These are phyloP conservation scores for Boletus reticulatus DNA, from an alignment of 768 basidiomycete genomes.

Conservation along the genomic window DNA sequence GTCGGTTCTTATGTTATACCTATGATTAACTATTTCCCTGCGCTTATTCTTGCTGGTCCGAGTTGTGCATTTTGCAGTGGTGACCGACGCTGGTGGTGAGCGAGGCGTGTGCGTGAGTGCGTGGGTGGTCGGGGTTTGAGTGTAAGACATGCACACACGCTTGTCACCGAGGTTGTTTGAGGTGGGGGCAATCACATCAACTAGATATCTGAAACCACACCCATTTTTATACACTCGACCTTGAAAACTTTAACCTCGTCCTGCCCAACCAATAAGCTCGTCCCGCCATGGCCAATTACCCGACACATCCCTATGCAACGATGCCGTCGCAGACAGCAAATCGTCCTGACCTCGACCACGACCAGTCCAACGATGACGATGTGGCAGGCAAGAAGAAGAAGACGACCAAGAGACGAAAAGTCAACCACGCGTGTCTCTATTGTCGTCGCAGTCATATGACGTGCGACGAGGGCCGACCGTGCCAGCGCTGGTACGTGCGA, in stretches of 20 bases:
- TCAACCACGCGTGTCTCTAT: slow-evolving; percentile 92
- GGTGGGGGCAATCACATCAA: slow-evolving; percentile 20
- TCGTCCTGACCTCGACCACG: slow-evolving; percentile 23
- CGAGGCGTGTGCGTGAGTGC: too few relatives aligned
- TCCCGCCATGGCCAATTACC: slow-evolving; percentile 26
- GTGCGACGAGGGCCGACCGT: slow-evolving; percentile 86
- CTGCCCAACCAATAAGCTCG: slow-evolving; percentile 5
- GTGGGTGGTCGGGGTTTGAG: slow-evolving; percentile 26
- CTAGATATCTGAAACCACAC: slow-evolving; percentile 22
- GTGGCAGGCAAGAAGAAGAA: slow-evolving; percentile 40
- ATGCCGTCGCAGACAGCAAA: slow-evolving; percentile 16
- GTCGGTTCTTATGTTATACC: too few relatives aligned
- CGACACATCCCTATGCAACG: slow-evolving; percentile 26
- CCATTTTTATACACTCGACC: slow-evolving; percentile 22
- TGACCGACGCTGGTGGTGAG: not conserved
- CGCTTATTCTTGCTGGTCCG: slow-evolving; percentile 1
- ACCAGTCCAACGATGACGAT: slow-evolving; percentile 33
- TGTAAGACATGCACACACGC: slow-evolving; percentile 9
- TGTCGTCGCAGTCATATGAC: slow-evolving; percentile 93
- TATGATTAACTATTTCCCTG: not conserved
- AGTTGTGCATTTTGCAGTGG: slow-evolving; percentile 2
- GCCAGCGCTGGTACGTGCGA: slow-evolving; percentile 83
- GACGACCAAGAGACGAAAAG: slow-evolving; percentile 69
- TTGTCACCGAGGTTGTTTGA: slow-evolving; percentile 20
- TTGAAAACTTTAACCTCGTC: slow-evolving; percentile 12